Evolutionary conservation across 2,329 filamentous ascomycete species (phyloP).

Genomic region (Plenodomus biglobosus): DNA sequence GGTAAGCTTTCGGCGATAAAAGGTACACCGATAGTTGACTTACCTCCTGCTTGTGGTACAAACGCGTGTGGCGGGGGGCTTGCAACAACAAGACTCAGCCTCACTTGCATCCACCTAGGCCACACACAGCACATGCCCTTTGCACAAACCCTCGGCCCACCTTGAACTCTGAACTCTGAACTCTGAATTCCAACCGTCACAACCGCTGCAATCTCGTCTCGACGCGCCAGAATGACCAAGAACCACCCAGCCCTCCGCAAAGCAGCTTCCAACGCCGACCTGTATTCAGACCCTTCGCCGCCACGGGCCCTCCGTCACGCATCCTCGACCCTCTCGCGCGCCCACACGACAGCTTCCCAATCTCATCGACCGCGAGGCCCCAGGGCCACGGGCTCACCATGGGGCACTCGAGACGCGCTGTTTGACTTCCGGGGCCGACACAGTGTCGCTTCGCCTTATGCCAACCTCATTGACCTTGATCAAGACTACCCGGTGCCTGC

Average conservation of each 20-base stretch:
- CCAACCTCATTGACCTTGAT: constrained; percentile 37
- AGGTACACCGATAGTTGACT: too few relatives aligned
- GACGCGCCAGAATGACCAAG: constrained; percentile 36
- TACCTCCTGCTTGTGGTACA: too few relatives aligned
- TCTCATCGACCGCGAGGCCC: constrained; percentile 26
- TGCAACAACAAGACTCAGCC: too few relatives aligned
- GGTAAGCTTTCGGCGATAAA: too few relatives aligned
- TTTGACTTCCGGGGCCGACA: constrained; percentile 23
- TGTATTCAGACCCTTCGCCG: constrained; percentile 41
- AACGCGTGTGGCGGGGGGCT: too few relatives aligned
- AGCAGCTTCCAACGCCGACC: constrained; percentile 40
- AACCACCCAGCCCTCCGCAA: constrained; percentile 43
- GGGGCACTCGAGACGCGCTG: constrained; percentile 10
- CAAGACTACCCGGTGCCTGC: constrained; percentile 25
- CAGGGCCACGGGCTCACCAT: constrained; percentile 10
- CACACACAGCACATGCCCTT: too few relatives aligned
- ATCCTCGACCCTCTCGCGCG: constrained; percentile 31
- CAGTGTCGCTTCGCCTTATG: constrained; percentile 35
- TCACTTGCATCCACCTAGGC: too few relatives aligned
- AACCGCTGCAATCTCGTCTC: too few relatives aligned
- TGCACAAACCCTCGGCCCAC: too few relatives aligned
- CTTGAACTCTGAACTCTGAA: background rate
- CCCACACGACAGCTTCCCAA: constrained; percentile 34
- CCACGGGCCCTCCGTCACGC: constrained; percentile 30
- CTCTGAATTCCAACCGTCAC: background rate